phyloP scores from a whole-genome alignment of 805 yeast species.

The Hermanozyma aechmeae region DNA sequence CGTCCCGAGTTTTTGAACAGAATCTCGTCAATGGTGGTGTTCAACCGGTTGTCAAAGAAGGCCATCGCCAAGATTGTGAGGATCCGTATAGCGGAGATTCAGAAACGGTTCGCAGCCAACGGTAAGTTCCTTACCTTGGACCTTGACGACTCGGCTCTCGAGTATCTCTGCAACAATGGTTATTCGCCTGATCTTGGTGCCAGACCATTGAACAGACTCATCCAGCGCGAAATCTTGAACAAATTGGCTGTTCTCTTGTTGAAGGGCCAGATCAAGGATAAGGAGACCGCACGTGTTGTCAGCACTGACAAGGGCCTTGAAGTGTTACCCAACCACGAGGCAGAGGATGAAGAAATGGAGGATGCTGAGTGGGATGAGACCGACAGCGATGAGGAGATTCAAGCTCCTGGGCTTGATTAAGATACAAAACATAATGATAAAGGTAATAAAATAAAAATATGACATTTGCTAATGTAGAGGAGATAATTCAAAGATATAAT shows the following conservation, averaged over 20 bases:
- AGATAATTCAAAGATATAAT: too few species aligned
- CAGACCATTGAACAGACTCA: conserved; percentile 87
- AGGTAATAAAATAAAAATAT: too few species aligned
- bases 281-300: conserved; percentile 71
- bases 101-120: conserved; percentile 73
- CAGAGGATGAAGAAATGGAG: conserved; percentile 38
- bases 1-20: conserved; percentile 97
- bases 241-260: conserved; percentile 81
- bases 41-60: conserved; percentile 84
- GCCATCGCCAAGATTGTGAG: conserved; percentile 89
- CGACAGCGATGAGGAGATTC: too few species aligned
- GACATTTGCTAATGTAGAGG: too few species aligned
- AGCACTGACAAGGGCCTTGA: conserved; percentile 55
- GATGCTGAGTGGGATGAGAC: too few species aligned
- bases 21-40: conserved; percentile 85
- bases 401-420: too few species aligned
- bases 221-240: conserved; percentile 82
- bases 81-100: conserved; percentile 77
- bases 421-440: too few species aligned
- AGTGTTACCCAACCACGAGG: conserved; percentile 81
- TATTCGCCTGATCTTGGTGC: conserved; percentile 95
- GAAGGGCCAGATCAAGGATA: conserved; percentile 79
- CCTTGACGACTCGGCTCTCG: conserved; percentile 68
- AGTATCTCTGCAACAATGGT: conserved; percentile 76
- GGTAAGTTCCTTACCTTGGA: conserved; percentile 70